phyloP scores from a whole-genome alignment of 2,329 filamentous ascomycete genomes.

The Fusarium humuli region DNA sequence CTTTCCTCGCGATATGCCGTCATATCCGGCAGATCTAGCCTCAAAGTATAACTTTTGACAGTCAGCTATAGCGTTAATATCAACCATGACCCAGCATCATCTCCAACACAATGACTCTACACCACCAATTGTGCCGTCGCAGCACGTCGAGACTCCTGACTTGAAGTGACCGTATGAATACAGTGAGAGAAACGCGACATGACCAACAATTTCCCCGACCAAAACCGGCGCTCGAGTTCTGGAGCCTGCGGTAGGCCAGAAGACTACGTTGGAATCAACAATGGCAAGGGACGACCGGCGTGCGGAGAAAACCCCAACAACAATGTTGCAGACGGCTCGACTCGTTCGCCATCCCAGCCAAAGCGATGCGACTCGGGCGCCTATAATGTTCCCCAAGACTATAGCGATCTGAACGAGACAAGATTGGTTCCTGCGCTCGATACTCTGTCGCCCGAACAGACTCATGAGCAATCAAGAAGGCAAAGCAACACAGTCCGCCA shows the following conservation, averaged over 20 bases:
- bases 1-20: slow-evolving; percentile 35
- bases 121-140: not conserved
- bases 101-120: slow-evolving; percentile 4
- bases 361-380: slow-evolving; percentile 24
- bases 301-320: not conserved
- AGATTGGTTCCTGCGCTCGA: slow-evolving; percentile 18
- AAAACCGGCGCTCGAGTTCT: not conserved
- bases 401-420: slow-evolving; percentile 59
- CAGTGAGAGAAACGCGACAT: slow-evolving; percentile 3
- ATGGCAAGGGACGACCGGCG: slow-evolving; percentile 1
- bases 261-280: not conserved
- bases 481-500: slow-evolving; percentile 16
- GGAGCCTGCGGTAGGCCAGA: slow-evolving; percentile 6
- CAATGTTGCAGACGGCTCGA: not conserved
- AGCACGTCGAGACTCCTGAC: not conserved
- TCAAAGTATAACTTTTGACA: slow-evolving; percentile 20
- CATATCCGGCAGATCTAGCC: slow-evolving; percentile 39
- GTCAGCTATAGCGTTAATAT: slow-evolving; percentile 15
- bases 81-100: not conserved
- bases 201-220: not conserved
- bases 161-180: slow-evolving; percentile 5
- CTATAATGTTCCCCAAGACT: slow-evolving; percentile 49
- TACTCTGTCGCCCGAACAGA: not conserved
- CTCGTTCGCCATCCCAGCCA: not conserved
- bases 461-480: slow-evolving; percentile 13